Evolutionary conservation across 306 rosid genomes (phyloP), one percentile per base, ranked within the genome.

Genomic region (Quercus alba): DNA sequence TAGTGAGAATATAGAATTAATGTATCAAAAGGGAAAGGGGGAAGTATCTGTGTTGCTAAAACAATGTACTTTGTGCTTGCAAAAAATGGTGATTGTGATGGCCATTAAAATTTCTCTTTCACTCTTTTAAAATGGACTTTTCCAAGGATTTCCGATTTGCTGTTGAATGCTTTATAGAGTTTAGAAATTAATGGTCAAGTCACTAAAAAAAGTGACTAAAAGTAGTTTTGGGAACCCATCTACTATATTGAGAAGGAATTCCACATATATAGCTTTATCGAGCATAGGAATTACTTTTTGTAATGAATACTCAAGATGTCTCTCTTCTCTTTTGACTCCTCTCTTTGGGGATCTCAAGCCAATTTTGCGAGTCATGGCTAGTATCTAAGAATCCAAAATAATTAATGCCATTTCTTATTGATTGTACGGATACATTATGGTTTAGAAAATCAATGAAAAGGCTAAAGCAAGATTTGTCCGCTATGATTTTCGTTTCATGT

Each of bases 261-360:
- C 76, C 79, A 75, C 56, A 72, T 41, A 41, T 41, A 41, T 77
- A 81, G 85, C 93, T 89, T 91, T 89, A 85, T 88, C 86, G 89
- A 86, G 83, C 75, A 78, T 73, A 69, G 86, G 83, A 75, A 79
- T 74, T 64, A 81, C 82, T 82, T 86, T 85, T 82, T 81, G 77
- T 81, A 85, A 77, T 84, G 77, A 90, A 74, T 49, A 89, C 88
- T 87, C 93, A 81, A 87, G 66, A 55, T 89, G 89, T 89, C 89
- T 82, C 87, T 80, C 85, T 59, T 82, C 81, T 79, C 91, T 91
- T 91, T 91, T 89, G 95, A 91, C 93, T 83, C 86, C 86, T 80
- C 62, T 64, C 86, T 80, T 56, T 64, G 23, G 61, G 59, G 66
- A 73, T 70, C 55, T 55, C 82, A 71, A 82, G 59, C 78, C 71